Base-by-base conservation (phyloP, 192 early-diverging fungal species). In the Chytriomyces sp. region DNA sequence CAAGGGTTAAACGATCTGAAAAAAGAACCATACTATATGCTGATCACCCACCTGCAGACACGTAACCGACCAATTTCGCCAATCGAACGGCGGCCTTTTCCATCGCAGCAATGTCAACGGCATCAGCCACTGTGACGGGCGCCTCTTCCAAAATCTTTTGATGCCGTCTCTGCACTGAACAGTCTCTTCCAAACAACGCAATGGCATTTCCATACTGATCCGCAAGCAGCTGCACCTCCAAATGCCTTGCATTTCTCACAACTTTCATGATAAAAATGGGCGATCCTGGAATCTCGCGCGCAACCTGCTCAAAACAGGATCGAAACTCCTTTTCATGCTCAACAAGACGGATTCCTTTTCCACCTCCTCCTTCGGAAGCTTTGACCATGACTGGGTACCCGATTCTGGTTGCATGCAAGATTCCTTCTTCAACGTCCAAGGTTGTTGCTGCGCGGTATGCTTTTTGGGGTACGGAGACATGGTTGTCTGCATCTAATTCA, bases 61-160 rank as follows among this genome's bases (percentile, higher is more conserved):
- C 94, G 73, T 98, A 98, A 35, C 96, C 97, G 53, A 98, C 96
- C 28, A 98, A 80, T 76, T 94, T 92, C 35, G 95, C 96, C 53
- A 99, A 85, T 71, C 95, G 89, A 44, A 99, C 96, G n/a, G 97
- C 97, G 6, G 96, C 94, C 83, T 91, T 90, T 87, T 99, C 97
- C 97, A 99, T 99, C 50, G 89, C 77, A 72, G 92, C 89, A 70
- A 94, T 93, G n/a, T 70, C 79, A 28, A 81, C 80, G 0, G 74
- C 72, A 10, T 49, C 93, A 90, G 61, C 87, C 81, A 83, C 90
- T 81, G 84, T 95, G 91, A 99, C 94, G 6, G 96, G 96, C 4
- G 97, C 97, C 84, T 98, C 97, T 83, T 99, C 96, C 53, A 99
- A 93, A 81, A 99, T 99, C 88, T 99, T 99, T 87, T 99, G 97